phyloP scores from a whole-genome alignment of 2,329 filamentous ascomycete genomes.

The Tolypocladium endophyticum region DNA sequence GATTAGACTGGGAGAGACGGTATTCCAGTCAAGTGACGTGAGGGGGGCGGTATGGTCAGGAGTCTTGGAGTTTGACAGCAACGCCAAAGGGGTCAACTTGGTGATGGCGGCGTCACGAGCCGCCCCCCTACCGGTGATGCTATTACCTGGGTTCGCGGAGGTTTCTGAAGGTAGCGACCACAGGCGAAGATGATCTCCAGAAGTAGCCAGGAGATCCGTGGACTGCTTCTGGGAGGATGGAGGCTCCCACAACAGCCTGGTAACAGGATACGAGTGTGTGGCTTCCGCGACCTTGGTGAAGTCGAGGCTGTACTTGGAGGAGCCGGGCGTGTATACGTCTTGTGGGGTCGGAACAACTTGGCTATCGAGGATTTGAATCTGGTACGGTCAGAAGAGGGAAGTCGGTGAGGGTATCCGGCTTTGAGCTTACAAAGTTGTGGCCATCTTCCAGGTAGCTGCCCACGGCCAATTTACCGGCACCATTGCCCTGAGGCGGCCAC shows the following conservation, averaged over 20 bases:
- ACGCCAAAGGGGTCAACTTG: slow-evolving; percentile 84
- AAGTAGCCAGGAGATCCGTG: slow-evolving; percentile 89
- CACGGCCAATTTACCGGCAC: slow-evolving; percentile 85
- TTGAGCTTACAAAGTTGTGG: slow-evolving; percentile 72
- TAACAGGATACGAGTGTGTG: slow-evolving; percentile 95
- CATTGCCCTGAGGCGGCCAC: slow-evolving; percentile 72
- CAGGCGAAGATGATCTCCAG: slow-evolving; percentile 82
- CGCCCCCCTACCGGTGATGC: slow-evolving; percentile 45
- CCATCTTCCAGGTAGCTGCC: slow-evolving; percentile 97
- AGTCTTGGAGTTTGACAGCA: slow-evolving; percentile 95
- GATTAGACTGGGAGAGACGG: slow-evolving; percentile 89
- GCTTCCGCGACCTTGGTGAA: slow-evolving; percentile 93
- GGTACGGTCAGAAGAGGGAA: slow-evolving; percentile 4
- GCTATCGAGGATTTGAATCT: slow-evolving; percentile 97
- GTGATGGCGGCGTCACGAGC: slow-evolving; percentile 47
- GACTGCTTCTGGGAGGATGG: slow-evolving; percentile 91
- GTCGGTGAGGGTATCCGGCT: slow-evolving; percentile 13
- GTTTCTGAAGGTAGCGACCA: slow-evolving; percentile 80
- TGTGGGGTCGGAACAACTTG: slow-evolving; percentile 62
- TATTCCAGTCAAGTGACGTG: slow-evolving; percentile 97
- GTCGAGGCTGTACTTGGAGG: slow-evolving; percentile 67
- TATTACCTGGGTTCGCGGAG: slow-evolving; percentile 47
- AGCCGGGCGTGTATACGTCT: slow-evolving; percentile 58
- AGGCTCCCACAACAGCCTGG: slow-evolving; percentile 89
- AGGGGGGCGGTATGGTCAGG: slow-evolving; percentile 95